Evolutionary conservation across 1,284 basidiomycete species (phyloP), one percentile per base, ranked within the genome.

Genomic region (Fomitopsis schrenkii): DNA sequence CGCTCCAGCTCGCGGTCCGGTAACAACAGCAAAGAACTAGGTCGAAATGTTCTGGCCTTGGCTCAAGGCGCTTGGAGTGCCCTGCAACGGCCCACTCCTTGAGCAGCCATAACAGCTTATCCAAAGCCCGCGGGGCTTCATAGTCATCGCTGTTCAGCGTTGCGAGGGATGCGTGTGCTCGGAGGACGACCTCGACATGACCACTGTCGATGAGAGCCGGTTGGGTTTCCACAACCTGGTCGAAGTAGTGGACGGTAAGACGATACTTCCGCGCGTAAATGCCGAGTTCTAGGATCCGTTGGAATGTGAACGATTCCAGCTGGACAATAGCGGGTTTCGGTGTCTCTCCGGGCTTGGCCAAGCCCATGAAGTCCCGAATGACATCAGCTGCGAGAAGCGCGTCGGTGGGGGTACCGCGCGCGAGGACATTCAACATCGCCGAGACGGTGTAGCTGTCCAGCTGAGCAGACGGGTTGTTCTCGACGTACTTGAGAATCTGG

Each of bases 101-200:
- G 59, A 88, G 69, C 80, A 87, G 85, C 85, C 86, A 89, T 67
- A 88, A 80, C 17, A 93, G 74, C 3, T 74, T 77, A 60, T 82
- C 78, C 17, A 90, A 73, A 2, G 84, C 84, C 58, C 80, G 74
- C 36, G 75, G 70, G 0, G 75, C 48, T n/a, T 50, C 48, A 12
- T 33, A 63, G 55, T 74, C 73, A 30, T 62, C 61, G 36, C 67
- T 63, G 28, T 69, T 72, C 17, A 77, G 75, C 8, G 75, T 66
- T 9, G 80, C 77, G 22, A 85, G 74, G 2, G 77, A 71, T 6
- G 78, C 70, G 62, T 83, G 79, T 1, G 87, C 84, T 54, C 74
- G 76, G 22, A 92, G 70, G 19, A 86, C 77, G 59, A 83, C 80
- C 60, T 87, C 82, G 63, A 90, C 75, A 68, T 90, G 87, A 15